A percentile compares a stretch with the other conserved stretches of the same genome.
Conservation (phyloP, 1,284 basidiomycete genomes). For the Rhizopogon hawkerae region DNA sequence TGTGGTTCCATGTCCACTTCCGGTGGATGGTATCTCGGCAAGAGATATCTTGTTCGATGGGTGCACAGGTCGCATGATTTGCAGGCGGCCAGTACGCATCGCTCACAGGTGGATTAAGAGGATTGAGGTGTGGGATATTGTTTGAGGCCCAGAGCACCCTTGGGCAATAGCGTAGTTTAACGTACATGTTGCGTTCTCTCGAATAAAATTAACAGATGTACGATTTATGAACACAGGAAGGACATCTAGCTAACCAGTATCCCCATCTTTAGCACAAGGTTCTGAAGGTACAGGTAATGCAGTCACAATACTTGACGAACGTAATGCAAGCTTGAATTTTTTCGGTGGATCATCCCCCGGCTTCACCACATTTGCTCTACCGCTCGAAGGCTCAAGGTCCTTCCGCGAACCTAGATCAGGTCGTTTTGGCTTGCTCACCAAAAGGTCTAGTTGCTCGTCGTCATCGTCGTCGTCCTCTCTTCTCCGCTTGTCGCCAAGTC, state of each 20-base stretch:
- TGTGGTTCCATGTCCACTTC: slow-evolving; percentile 2
- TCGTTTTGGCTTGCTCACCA: slow-evolving; percentile 50
- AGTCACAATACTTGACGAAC: slow-evolving; percentile 32
- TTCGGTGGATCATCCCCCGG: slow-evolving; percentile 58
- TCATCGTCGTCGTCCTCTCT: slow-evolving; percentile 79
- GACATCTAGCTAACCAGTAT: slow-evolving; percentile 45
- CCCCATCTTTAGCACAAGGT: slow-evolving; percentile 63
- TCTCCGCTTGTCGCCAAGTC: slow-evolving; percentile 63
- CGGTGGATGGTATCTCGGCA: slow-evolving; percentile 2
- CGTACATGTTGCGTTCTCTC: slow-evolving; percentile 4
- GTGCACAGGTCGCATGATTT: slow-evolving; percentile 1
- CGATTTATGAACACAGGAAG: neutral
- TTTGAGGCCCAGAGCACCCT: neutral
- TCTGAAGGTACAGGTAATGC: slow-evolving; percentile 41
- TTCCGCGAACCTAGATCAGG: slow-evolving; percentile 35
- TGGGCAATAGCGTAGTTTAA: neutral
- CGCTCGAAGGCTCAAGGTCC: slow-evolving; percentile 18
- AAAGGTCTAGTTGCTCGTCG: slow-evolving; percentile 49
- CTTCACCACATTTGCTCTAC: slow-evolving; percentile 30
- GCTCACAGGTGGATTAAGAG: slow-evolving; percentile 3
- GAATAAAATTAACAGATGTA: slow-evolving; percentile 4
- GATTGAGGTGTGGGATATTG: slow-evolving; percentile 3
- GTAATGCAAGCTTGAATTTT: slow-evolving; percentile 71
- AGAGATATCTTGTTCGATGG: slow-evolving; percentile 1
- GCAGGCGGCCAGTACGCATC: slow-evolving; percentile 1